phyloP scores from a whole-genome alignment of 1,284 basidiomycete species.

The Ganoderma lingzhi region DNA sequence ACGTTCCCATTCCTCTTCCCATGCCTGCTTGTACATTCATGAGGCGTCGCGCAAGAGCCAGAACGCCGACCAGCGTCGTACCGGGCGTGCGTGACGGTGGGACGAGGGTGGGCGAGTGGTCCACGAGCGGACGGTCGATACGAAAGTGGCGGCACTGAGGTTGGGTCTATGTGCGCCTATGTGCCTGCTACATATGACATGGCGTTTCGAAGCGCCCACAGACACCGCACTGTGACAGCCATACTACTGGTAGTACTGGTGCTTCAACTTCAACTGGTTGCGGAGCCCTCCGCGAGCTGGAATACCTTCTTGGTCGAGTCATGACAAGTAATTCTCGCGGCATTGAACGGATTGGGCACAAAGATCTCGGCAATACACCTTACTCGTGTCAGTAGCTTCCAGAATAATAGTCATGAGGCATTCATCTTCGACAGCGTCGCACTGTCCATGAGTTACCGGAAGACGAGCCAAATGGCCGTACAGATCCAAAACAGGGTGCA shows the following conservation, averaged over 20 bases:
- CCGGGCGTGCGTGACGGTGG: slow-evolving; percentile 23
- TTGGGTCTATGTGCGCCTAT: slow-evolving; percentile 25
- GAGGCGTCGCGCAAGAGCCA: slow-evolving; percentile 19
- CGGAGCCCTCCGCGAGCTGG: too few relatives aligned
- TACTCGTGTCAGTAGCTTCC: background rate
- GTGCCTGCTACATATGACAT: background rate
- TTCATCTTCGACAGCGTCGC: background rate
- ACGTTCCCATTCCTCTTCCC: slow-evolving; percentile 81
- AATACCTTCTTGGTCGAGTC: too few relatives aligned
- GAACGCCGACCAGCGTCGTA: slow-evolving; percentile 32
- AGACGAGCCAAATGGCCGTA: background rate
- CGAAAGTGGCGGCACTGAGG: background rate
- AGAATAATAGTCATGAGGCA: background rate
- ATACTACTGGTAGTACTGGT: too few relatives aligned
- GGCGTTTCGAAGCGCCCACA: background rate
- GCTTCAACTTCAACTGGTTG: too few relatives aligned
- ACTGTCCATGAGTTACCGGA: slow-evolving; percentile 14
- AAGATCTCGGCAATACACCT: background rate
- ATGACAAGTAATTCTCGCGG: background rate
- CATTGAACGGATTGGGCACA: background rate
- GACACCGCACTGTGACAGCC: background rate
- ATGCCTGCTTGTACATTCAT: slow-evolving; percentile 48
- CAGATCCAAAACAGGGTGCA: background rate
- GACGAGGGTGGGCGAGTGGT: slow-evolving; percentile 2
- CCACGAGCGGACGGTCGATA: slow-evolving; percentile 3